Evolutionary conservation across 352 stramenopile species (phyloP).

Genomic region (Globisporangium paroecandrum): DNA sequence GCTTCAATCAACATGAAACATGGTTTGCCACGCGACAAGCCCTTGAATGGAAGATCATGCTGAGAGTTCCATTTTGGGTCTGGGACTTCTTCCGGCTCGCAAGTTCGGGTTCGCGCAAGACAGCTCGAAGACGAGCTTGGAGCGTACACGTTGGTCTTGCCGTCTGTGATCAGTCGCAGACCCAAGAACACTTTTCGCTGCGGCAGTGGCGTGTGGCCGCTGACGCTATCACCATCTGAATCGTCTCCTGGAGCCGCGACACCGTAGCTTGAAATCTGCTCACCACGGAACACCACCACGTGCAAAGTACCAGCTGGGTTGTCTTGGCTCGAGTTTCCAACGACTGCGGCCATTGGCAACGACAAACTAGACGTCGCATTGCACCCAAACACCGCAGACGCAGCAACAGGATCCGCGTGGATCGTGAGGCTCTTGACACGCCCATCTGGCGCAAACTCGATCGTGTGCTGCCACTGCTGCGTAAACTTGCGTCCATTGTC

Average conservation of each 20-base stretch:
- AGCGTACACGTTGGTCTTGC: constrained; percentile 87
- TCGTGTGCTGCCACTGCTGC: constrained; percentile 88
- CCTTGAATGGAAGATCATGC: constrained; percentile 67
- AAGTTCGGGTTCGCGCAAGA: constrained; percentile 59
- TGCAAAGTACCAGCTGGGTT: constrained; percentile 73
- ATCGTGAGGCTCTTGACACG: constrained; percentile 87
- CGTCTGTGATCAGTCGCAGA: constrained; percentile 70
- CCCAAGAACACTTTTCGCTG: constrained; percentile 56
- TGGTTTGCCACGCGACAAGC: constrained; percentile 68
- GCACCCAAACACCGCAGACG: constrained; percentile 84
- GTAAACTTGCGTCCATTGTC: constrained; percentile 87
- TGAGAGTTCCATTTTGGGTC: constrained; percentile 83
- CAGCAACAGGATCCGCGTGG: constrained; percentile 75
- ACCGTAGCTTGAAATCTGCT: constrained; percentile 75
- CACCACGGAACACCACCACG: constrained; percentile 74
- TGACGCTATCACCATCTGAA: constrained; percentile 40
- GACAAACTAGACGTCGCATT: constrained; percentile 85
- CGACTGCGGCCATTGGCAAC: constrained; percentile 77
- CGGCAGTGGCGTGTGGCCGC: constrained; percentile 35
- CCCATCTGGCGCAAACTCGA: constrained; percentile 83
- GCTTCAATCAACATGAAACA: constrained; percentile 88
- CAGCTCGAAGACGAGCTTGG: constrained; percentile 74
- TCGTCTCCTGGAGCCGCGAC: constrained; percentile 48
- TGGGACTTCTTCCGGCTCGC: constrained; percentile 44
- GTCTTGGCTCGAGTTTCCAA: constrained; percentile 74